phyloP scores from a whole-genome alignment of 192 early-diverging fungal species.

The Martensiomyces pterosporus region DNA sequence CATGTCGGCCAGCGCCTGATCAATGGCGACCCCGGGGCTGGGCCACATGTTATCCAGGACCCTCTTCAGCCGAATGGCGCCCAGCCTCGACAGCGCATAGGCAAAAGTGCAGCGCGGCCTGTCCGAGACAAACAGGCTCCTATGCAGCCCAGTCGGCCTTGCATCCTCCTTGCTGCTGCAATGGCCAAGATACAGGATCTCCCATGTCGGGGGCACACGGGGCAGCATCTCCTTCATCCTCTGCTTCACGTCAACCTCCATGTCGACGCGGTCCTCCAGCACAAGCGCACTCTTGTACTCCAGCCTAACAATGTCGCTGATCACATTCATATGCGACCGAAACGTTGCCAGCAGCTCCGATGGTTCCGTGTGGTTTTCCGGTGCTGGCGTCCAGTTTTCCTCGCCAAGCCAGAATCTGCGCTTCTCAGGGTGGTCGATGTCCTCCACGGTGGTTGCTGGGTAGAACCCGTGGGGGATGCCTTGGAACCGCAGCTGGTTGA shows the following conservation, averaged over 20 bases:
- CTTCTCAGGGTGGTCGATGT: slow-evolving; percentile 21
- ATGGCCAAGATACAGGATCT: slow-evolving; percentile 24
- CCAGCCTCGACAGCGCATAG: slow-evolving; percentile 18
- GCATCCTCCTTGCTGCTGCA: slow-evolving; percentile 1
- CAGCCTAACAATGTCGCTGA: slow-evolving; percentile 26
- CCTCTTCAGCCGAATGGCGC: slow-evolving; percentile 17
- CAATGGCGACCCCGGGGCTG: slow-evolving; percentile 9
- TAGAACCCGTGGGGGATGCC: slow-evolving; percentile 29
- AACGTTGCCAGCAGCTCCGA: slow-evolving; percentile 17
- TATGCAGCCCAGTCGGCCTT: slow-evolving; percentile 4
- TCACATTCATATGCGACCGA: slow-evolving; percentile 29
- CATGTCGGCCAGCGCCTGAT: slow-evolving; percentile 14
- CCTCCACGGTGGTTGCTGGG: slow-evolving; percentile 11
- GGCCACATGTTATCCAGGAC: slow-evolving; percentile 32
- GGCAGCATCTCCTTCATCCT: slow-evolving; percentile 7
- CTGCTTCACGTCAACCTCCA: slow-evolving; percentile 21
- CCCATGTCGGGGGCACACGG: slow-evolving; percentile 11
- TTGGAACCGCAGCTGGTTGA: slow-evolving; percentile 17
- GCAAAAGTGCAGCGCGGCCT: slow-evolving; percentile 20
- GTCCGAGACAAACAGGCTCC: slow-evolving; percentile 10
- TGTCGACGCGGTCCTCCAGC: slow-evolving; percentile 13
- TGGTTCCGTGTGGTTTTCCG: slow-evolving; percentile 6
- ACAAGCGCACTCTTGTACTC: slow-evolving; percentile 19
- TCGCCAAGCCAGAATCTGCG: slow-evolving; percentile 26
- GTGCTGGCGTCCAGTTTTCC: slow-evolving; percentile 12